phyloP scores from a whole-genome alignment of 2,329 filamentous ascomycete species.

The Pseudogymnoascus sp. region DNA sequence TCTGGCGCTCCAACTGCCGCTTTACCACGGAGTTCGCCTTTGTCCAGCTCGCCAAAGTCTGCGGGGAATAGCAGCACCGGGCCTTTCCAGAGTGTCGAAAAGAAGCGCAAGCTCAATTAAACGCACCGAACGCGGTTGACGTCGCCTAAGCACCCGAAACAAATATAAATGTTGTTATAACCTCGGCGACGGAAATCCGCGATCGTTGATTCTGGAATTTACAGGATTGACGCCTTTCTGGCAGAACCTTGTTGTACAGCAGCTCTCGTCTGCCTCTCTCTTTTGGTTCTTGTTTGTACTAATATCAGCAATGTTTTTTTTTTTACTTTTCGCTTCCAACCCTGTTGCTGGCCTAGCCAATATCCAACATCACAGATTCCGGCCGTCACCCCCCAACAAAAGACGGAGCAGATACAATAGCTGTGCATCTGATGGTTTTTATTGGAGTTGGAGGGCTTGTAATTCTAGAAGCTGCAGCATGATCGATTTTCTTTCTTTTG shows the following conservation, averaged over 20 bases:
- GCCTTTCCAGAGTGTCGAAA: background rate
- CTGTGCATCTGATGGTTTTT: background rate
- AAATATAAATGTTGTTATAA: background rate
- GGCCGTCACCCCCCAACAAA: background rate
- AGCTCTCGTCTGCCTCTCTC: background rate
- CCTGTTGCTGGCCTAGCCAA: background rate
- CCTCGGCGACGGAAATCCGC: background rate
- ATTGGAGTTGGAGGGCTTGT: background rate
- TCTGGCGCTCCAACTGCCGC: background rate
- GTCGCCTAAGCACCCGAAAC: background rate
- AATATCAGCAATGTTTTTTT: background rate
- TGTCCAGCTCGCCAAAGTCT: background rate
- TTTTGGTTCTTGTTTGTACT: background rate
- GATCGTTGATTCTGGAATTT: background rate
- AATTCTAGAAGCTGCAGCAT: background rate
- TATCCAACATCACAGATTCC: background rate
- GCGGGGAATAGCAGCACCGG: background rate
- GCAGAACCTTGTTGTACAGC: background rate
- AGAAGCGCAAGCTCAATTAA: background rate
- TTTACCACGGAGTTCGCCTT: background rate
- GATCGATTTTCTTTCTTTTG: background rate
- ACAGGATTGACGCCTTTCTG: background rate
- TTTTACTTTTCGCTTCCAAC: background rate
- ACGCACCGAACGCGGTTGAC: background rate
- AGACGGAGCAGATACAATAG: background rate